Percentiles rank a stretch among this genome's conserved stretches.
Evolutionary conservation across 2,329 filamentous ascomycete species (phyloP).

Genomic region (Talaromyces marneffei): DNA sequence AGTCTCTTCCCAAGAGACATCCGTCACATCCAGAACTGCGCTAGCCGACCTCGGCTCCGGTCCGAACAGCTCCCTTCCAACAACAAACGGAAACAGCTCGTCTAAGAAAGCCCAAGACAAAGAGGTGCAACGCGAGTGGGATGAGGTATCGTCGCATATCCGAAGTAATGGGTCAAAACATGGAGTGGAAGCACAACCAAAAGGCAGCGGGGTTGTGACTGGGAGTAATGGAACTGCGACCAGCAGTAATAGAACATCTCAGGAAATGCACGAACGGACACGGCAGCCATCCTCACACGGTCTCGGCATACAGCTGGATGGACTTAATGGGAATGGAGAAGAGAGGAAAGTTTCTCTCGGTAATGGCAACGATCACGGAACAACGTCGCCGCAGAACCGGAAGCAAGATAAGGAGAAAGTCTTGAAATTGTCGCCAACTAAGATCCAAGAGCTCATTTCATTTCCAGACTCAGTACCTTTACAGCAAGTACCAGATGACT

Average conservation of each 20-base stretch:
- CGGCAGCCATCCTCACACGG: conserved; percentile 3
- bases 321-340: not conserved
- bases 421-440: conserved; percentile 46
- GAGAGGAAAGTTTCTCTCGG: not conserved
- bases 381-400: conserved; percentile 2
- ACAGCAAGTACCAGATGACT: conserved; percentile 26
- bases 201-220: not conserved
- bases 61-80: conserved; percentile 6
- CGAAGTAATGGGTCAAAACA: not conserved
- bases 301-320: conserved; percentile 8
- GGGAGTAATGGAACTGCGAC: not conserved
- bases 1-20: not conserved
- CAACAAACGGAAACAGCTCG: not conserved
- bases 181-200: not conserved
- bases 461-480: conserved; percentile 46
- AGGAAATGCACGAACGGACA: not conserved
- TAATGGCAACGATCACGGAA: not conserved
- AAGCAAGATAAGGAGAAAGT: conserved; percentile 28
- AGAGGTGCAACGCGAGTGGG: conserved; percentile 13
- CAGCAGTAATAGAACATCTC: not conserved
- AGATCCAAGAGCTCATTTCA: conserved; percentile 46
- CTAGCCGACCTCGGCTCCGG: conserved; percentile 14
- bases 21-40: not conserved
- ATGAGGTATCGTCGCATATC: conserved; percentile 1
- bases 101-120: conserved; percentile 1